These are phyloP conservation scores for Aspergillus thermomutatus DNA, from an alignment of 2,329 filamentous ascomycete species.

Conservation along the genomic window DNA sequence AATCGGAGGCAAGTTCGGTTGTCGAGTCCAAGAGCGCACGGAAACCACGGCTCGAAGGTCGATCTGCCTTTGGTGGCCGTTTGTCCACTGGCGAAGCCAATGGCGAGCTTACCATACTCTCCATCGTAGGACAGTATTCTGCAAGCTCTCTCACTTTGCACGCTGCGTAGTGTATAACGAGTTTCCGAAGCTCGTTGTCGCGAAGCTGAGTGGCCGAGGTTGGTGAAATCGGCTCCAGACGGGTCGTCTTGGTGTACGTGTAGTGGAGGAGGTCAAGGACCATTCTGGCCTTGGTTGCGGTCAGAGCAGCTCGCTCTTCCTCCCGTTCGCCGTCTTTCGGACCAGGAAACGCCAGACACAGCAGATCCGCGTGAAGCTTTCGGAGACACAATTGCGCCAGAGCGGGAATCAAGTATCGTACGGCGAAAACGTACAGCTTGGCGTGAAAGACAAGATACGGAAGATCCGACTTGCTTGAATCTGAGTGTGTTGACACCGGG, in stretches of 20 bases:
- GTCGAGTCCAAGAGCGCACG: slow-evolving; percentile 35
- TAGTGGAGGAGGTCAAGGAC: slow-evolving; percentile 39
- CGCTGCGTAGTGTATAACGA: slow-evolving; percentile 40
- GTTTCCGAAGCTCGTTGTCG: slow-evolving; percentile 39
- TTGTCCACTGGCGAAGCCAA: slow-evolving; percentile 19
- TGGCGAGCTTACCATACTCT: slow-evolving; percentile 22
- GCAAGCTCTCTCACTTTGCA: slow-evolving; percentile 40
- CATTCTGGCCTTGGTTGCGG: slow-evolving; percentile 30
- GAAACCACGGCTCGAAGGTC: slow-evolving; percentile 28
- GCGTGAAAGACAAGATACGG: slow-evolving; percentile 43
- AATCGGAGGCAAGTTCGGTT: slow-evolving; percentile 40
- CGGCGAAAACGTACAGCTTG: slow-evolving; percentile 44
- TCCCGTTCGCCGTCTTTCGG: slow-evolving; percentile 12
- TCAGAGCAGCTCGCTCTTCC: slow-evolving; percentile 19
- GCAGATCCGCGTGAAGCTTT: slow-evolving; percentile 38
- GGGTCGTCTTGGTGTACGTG: slow-evolving; percentile 38
- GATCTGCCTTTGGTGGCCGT: slow-evolving; percentile 3
- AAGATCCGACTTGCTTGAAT: slow-evolving; percentile 18
- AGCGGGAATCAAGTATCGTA: slow-evolving; percentile 38
- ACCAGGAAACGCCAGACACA: slow-evolving; percentile 28
- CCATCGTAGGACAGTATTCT: slow-evolving; percentile 28
- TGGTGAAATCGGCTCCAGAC: slow-evolving; percentile 37
- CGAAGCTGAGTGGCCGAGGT: slow-evolving; percentile 34
- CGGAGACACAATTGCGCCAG: slow-evolving; percentile 39
- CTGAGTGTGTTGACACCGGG: slow-evolving; percentile 6